These are phyloP conservation scores for Ettlia oleoabundans DNA, from an alignment of 139 green algal species.

Conservation along the genomic window DNA sequence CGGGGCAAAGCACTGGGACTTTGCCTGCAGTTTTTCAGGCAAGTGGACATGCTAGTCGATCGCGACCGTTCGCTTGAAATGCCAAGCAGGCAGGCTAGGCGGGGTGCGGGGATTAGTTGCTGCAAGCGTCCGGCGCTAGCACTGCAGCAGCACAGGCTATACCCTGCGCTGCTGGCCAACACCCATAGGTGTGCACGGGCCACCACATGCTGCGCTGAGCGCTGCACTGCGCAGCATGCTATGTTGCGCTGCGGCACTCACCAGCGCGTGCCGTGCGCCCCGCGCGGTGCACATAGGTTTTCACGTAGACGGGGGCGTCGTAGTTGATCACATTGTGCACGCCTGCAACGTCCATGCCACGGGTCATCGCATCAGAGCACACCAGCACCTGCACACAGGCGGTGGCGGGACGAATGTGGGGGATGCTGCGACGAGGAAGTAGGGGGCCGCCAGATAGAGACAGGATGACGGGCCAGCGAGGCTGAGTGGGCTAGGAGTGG, in stretches of 20 bases:
- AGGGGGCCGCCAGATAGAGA: neutral
- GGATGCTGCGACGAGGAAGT: neutral
- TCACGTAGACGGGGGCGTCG: constrained; percentile 87
- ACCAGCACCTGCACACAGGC: constrained; percentile 68
- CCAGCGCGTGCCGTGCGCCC: constrained; percentile 88
- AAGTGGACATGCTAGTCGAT: too few relatives aligned
- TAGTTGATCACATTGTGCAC: constrained; percentile 86
- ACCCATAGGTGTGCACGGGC: neutral
- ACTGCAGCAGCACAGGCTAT: neutral
- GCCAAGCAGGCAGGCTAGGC: too few relatives aligned
- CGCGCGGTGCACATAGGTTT: constrained; percentile 79
- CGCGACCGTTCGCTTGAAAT: too few relatives aligned
- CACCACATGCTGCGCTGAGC: neutral
- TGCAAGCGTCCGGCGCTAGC: too few relatives aligned
- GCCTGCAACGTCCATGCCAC: constrained; percentile 86
- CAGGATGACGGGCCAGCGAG: neutral
- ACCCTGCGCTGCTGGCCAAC: neutral
- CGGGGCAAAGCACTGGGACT: neutral
- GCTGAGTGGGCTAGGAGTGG: neutral
- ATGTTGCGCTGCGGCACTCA: neutral
- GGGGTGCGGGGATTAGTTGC: too few relatives aligned
- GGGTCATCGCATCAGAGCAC: constrained; percentile 87
- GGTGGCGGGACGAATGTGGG: neutral
- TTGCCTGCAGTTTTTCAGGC: too few relatives aligned
- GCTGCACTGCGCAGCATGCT: too few relatives aligned